Evolutionary conservation across 768 basidiomycete genomes (phyloP), one percentile per base, ranked within the genome.

Genomic region (Amanita phalloides): DNA sequence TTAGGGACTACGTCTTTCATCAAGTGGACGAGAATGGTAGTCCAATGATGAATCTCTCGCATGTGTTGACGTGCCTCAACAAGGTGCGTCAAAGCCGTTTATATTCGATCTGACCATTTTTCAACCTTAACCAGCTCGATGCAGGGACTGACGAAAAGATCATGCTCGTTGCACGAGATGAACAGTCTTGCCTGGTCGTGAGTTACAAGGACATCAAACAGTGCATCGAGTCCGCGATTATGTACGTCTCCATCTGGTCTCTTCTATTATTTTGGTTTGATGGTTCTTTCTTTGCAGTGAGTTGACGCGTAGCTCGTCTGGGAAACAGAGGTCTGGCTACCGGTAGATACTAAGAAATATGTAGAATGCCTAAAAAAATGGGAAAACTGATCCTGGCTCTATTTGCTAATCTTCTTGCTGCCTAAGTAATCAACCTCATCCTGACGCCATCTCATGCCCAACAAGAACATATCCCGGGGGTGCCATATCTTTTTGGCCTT

Each of bases 1-100:
- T 99, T 77, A 79, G 96, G 14, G 96, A 99, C 66, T 94, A 89
- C 59, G 93, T 99, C 23, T 99, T 99, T 67, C 96, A 99, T 63
- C 93, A 96, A 65, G 86, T 96, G 38, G 93, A 96, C 57, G 90
- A 92, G 61, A 76, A 80, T 57, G 90, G 91, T 8, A 82, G 86
- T 49, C 94, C 96, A 0, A 81, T 96, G 14, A 74, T 97, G 52
- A 93, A 94, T 62, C 68, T 99, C 54, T 79, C 84, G 0, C 94
- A 98, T 68, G 94, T 99, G 9, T 69, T 99, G 21, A 80, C 85
- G 1, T 92, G 90, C 61, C 70, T 99, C 57, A 98, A 94, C 75
- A 99, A 98, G 81, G 90, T 86, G 38, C 36, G 73, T 13, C 13
- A 21, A 37, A 45, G 17, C 11, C 43, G 6, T 13, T 49, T 33